Conservation (phyloP, 495 filamentous ascomycete genomes). For the Penicillium lividum region DNA sequence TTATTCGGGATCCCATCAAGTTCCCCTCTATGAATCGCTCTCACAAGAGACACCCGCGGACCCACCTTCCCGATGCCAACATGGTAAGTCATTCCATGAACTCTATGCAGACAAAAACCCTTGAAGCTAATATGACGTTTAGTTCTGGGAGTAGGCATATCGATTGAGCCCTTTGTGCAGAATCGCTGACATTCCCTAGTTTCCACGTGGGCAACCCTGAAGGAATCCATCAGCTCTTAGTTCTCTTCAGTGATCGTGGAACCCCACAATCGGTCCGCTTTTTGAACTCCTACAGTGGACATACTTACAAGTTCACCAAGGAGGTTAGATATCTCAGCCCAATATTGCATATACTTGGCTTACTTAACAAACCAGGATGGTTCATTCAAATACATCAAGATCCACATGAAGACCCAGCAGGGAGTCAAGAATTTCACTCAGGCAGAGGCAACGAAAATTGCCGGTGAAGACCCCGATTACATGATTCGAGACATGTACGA, state of each 20-base stretch:
- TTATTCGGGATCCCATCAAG: conserved; percentile 57
- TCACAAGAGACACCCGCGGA: conserved; percentile 52
- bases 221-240: conserved; percentile 62
- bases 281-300: conserved; percentile 65
- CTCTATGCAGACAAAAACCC: background rate
- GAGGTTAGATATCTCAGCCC: conserved; percentile 35
- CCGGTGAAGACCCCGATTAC: conserved; percentile 48
- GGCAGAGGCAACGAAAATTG: conserved; percentile 56
- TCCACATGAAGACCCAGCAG: conserved; percentile 67
- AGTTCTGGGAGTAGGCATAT: conserved; percentile 57
- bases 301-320: conserved; percentile 68
- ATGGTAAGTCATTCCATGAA: conserved; percentile 34
- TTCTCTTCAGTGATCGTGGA: conserved; percentile 65
- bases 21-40: conserved; percentile 55
- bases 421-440: conserved; percentile 59
- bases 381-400: conserved; percentile 61
- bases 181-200: conserved; percentile 29
- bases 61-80: conserved; percentile 49
- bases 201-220: conserved; percentile 65
- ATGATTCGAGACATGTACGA: conserved; percentile 39
- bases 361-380: conserved; percentile 42
- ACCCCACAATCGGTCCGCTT: conserved; percentile 60
- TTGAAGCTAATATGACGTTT: conserved; percentile 1
- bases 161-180: conserved; percentile 47
- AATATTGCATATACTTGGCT: conserved; percentile 14